Base-by-base conservation (phyloP, 441 rosid genomes). In the Populus tomentosa region DNA sequence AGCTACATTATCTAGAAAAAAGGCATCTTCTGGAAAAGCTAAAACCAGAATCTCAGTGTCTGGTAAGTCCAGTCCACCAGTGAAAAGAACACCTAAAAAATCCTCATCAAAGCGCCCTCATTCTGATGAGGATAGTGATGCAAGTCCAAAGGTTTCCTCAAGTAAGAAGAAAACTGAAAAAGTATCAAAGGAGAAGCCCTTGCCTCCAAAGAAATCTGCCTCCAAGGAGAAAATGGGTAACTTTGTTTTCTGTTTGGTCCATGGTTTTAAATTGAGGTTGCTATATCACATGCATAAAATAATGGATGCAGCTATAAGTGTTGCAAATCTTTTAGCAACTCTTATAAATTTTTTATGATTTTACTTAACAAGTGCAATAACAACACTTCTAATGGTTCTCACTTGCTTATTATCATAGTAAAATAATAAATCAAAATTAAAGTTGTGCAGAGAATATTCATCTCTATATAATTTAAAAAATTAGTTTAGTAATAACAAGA, bases 161-260 rank as follows among this genome's bases (percentile, higher is more conserved):
- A 89, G 90, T 82, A 91, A 88, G 85, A 91, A 89, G 87, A 91
- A 81, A 81, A 84, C 75, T 56, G 92, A 83, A 36, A 86, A 80
- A 68, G 83, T 73, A 21, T 30, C 80, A 6, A 89, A 86, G 84
- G 92, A 87, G 61, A 90, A 88, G 87, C 79, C 91, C 32, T 80
- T 82, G 9, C 79, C 85, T 69, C 87, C 91, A 63, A 38, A 80
- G 13, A 92, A 90, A 82, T 81, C 92, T 77, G 85, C 88, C 26
- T 75, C 87, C 35, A 89, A 88, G 87, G 97, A 88, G 81, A 95
- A 86, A 88, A 38, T 91, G 68, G 90, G 94, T 90, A 78, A 76
- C 13, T 71, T 18, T 56, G 20, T 1, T 38, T 26, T 72, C 11
- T 23, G 62, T 56, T 56, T 56, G 21, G 21, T 56, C 21, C 10